Base-by-base conservation (phyloP, 2,329 filamentous ascomycete genomes). In the Cladosporium sp. region DNA sequence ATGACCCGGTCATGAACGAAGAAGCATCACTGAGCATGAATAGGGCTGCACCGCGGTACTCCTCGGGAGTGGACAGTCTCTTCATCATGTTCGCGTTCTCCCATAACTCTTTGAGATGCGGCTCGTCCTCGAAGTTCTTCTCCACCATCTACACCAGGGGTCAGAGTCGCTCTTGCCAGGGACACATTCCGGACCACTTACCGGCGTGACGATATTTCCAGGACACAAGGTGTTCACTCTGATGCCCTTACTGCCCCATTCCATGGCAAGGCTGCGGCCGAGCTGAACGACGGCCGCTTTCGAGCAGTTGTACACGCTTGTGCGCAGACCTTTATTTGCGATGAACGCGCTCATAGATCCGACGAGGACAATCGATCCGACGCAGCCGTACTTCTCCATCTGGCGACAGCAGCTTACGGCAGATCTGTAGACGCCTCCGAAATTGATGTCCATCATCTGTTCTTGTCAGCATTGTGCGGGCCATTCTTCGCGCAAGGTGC, bases 201-300 rank as follows among this genome's bases (percentile, higher is more conserved):
- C 63, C 3, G 71, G 70, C 5, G 72, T 74, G 36, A 70, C 51
- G 58, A 73, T 72, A 49, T 73, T 68, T 3, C 72, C 72, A 1
- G 72, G 72, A 51, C 65, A 68, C 4, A 74, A 51, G 12, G 59
- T 60, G 57, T 74, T 74, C 15, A 72, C 67, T 3, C 71, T 65
- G 40, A 74, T 74, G 2, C 61, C 59, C 11, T 61, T 62, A 34
- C 65, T 64, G 51, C 73, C 79, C 80, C 76, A 83, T 67, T 84
- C 82, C 63, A 80, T 80, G 0, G 82, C 79, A 28, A 84, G 69
- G 9, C 74, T 80, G 22, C 80, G 75, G 1, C 74, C 72, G 1
- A 84, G 73, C 65, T 84, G 80, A 42, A 80, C 76, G 3, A 84
- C 77, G 0, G 78, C 81, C 0, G 80, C 76, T 69, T 84, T 84